Base-by-base conservation (phyloP, 1,139 yeast genomes). In the Lodderomyces metapsilosis region DNA sequence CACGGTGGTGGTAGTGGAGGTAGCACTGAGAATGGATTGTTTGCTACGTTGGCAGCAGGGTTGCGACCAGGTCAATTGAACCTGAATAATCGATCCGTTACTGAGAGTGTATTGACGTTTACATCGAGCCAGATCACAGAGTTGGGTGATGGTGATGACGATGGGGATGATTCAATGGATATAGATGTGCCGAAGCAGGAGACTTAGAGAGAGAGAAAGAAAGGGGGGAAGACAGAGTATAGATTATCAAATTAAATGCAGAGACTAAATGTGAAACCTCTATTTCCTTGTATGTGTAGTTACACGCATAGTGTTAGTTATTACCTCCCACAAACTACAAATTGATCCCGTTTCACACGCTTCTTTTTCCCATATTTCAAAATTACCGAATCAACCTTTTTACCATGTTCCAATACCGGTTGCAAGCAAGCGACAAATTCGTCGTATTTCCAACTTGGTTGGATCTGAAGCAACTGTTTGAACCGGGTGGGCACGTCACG, bases 321-420 rank as follows among this genome's bases (percentile, higher is more conserved):
- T 35, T 46, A 58, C 33, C 61, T 45, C n/a, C 54, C 54, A 45
- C 51, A 44, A 9, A 59, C 59, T 8, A 54, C 36, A 38, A 51
- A 53, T 43, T 53, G 59, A 36, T 68, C 71, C 51, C 74, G 76
- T 1, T 84, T 87, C 9, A 74, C 61, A 37, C 74, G 74, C 56
- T 76, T 81, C 61, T 82, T 82, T 50, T 79, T 76, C 2, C 94
- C 95, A 59, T 71, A 84, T 60, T 89, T 89, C 71, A 88, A 71
- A 13, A 88, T 73, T 48, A 87, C 78, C 40, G 78, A 74, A 42
- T 88, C 96, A 9, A 78, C 62, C 57, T 85, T 86, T 45, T 81
- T 62, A 1, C 76, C 77, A 31, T 71, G 65, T 2, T 74, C 74
- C 43, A 84, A 77, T 42, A 80, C 66, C 18, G 78, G 81, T 22